Conservation (phyloP, 2,329 filamentous ascomycete genomes). For the Beauveria bassiana region DNA sequence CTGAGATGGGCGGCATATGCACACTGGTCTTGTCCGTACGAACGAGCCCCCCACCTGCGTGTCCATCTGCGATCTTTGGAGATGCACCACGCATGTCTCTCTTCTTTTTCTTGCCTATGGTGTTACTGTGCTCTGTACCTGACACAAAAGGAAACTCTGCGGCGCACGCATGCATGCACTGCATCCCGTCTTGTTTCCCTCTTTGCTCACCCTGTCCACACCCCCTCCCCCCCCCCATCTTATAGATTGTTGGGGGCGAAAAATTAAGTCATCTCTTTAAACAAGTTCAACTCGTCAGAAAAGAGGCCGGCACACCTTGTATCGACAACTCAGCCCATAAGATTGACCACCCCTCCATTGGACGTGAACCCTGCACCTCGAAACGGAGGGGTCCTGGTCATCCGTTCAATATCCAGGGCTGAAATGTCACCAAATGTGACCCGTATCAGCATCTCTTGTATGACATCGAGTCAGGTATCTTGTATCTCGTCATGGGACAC, state of each 20-base stretch:
- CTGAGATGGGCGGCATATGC: neutral
- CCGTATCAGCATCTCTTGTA: neutral
- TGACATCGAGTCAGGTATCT: neutral
- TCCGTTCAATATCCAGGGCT: neutral
- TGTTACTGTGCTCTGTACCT: neutral
- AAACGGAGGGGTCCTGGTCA: neutral
- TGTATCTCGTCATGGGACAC: neutral
- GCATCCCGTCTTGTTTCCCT: neutral
- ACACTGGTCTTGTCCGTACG: neutral
- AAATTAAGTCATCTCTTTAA: neutral
- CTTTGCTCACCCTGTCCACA: neutral
- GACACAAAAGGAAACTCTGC: conserved; percentile 2
- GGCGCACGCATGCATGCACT: neutral
- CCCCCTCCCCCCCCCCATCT: neutral
- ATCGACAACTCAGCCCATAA: neutral
- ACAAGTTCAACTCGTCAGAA: neutral
- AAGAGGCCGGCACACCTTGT: neutral
- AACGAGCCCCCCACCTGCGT: neutral
- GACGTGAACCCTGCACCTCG: neutral
- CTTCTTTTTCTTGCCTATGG: neutral
- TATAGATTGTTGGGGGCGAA: neutral
- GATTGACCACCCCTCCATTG: neutral
- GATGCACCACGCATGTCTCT: neutral
- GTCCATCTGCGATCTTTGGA: conserved; percentile 1
- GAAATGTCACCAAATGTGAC: neutral